Evolutionary conservation across 192 early-diverging fungal genomes (phyloP), one percentile per base, ranked within the genome.

Genomic region (Coemansia sp.): DNA sequence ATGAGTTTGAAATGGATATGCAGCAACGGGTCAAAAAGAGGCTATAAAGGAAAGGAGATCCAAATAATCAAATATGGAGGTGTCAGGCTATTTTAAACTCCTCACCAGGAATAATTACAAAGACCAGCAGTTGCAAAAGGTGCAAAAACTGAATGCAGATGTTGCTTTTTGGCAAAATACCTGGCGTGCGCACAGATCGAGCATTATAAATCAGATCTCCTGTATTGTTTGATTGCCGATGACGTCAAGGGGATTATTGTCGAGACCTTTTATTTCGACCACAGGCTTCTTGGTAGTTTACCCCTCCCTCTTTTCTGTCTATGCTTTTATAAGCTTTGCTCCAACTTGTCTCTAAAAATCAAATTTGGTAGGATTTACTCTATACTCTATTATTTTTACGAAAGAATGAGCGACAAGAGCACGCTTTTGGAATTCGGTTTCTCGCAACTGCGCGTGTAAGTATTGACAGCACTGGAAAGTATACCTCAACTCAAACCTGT

Each of bases 351-450:
- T 53, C 8, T 22, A 53, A 5, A 3, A 13, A 10, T 30, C 19
- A 17, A 31, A 14, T 67, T 59, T 59, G 13, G 25, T 57, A 30
- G 19, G 19, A 10, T 57, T 61, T 40, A 17, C n/a, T 19, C 31
- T 38, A 20, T 41, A 36, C 40, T 41, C 19, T 42, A 15, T 19
- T 11, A 38, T 48, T 59, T 28, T 13, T 27, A 38, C 17, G 10
- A 38, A 52, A 61, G 34, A 6, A 70, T 70, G 68, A 58, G 64
- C 30, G 73, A 75, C 65, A 71, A 69, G 47, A 56, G 38, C 10
- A 66, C 69, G 28, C 65, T 80, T 11, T 55, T 79, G 37, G 73
- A 76, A 62, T 79, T 83, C 42, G 75, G 77, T 11, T 83, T 83
- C 29, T 47, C 74, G 20, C 57, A 36, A 4, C 29, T 61, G 2